These are phyloP conservation scores for Mucor irregularis DNA, from an alignment of 371 early-diverging fungal species.

Conservation along the genomic window DNA sequence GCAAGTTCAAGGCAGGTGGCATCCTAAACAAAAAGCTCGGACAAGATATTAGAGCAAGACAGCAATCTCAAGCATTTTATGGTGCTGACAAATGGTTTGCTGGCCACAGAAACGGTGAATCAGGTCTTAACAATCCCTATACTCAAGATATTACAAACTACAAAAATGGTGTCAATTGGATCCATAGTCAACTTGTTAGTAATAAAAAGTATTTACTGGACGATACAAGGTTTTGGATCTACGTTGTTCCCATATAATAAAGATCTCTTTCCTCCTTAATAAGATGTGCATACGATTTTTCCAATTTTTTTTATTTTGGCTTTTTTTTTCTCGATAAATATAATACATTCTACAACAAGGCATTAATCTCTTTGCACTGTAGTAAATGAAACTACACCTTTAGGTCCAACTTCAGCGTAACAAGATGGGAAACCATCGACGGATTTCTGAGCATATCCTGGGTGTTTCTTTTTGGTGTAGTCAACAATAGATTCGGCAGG, in stretches of 20 bases:
- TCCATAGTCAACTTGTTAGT: neutral
- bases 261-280: too few relatives aligned
- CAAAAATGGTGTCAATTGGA: conserved; percentile 10
- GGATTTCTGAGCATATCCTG: conserved; percentile 44
- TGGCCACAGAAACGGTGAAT: conserved; percentile 6
- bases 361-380: conserved; percentile 9
- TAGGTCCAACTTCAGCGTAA: conserved; percentile 42
- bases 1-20: neutral
- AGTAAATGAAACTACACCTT: conserved; percentile 35
- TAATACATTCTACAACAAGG: too few relatives aligned
- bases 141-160: conserved; percentile 5
- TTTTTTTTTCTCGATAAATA: too few relatives aligned
- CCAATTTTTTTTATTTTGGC: too few relatives aligned
- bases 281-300: too few relatives aligned
- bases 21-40: neutral
- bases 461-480: conserved; percentile 23
- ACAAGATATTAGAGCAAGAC: conserved; percentile 7
- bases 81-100: conserved; percentile 11
- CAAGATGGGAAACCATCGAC: conserved; percentile 42
- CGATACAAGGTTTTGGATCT: conserved; percentile 9
- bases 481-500: conserved; percentile 11
- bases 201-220: conserved; percentile 2
- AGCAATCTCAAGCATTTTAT: conserved; percentile 2
- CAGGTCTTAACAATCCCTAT: neutral
- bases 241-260: conserved; percentile 4